phyloP scores from a whole-genome alignment of 202 grass and related monocot genomes.

The Zizania palustris region DNA sequence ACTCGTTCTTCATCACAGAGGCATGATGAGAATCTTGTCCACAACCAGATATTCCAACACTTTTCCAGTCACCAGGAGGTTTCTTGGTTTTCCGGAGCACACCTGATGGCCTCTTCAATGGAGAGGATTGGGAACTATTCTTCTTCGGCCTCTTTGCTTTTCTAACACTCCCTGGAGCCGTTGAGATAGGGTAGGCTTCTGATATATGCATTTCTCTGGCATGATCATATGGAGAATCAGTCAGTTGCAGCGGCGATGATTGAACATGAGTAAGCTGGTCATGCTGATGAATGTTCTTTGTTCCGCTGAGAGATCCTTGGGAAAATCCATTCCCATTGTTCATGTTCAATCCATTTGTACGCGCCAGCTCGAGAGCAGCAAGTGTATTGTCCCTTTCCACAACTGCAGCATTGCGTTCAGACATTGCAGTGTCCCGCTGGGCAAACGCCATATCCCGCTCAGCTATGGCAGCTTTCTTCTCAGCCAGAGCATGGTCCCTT shows the following conservation, averaged over 20 bases:
- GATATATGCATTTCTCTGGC: constrained; percentile 72
- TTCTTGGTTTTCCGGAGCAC: constrained; percentile 67
- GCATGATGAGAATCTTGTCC: constrained; percentile 41
- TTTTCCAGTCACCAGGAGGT: constrained; percentile 50
- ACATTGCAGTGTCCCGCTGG: constrained; percentile 79
- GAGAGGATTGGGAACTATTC: constrained; percentile 55
- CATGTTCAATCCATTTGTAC: constrained; percentile 63
- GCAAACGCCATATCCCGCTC: constrained; percentile 76
- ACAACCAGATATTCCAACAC: constrained; percentile 3
- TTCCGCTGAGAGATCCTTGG: constrained; percentile 44
- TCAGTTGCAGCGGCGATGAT: constrained; percentile 61
- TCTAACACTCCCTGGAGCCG: constrained; percentile 37
- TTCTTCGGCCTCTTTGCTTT: constrained; percentile 72
- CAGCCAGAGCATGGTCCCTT: constrained; percentile 74
- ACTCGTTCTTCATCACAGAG: constrained; percentile 66
- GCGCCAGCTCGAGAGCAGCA: constrained; percentile 62
- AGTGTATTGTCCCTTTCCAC: constrained; percentile 85
- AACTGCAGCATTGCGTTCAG: constrained; percentile 69
- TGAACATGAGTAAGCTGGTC: constrained; percentile 64
- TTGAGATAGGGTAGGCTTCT: constrained; percentile 75
- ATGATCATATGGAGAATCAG: constrained; percentile 85
- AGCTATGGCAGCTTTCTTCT: constrained; percentile 82
- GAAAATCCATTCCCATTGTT: constrained; percentile 47
- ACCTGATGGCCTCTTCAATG: constrained; percentile 58
- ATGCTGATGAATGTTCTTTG: constrained; percentile 56